These are phyloP conservation scores for Hyphopichia fennica DNA, from an alignment of 1,139 yeast species.

Conservation along the genomic window DNA sequence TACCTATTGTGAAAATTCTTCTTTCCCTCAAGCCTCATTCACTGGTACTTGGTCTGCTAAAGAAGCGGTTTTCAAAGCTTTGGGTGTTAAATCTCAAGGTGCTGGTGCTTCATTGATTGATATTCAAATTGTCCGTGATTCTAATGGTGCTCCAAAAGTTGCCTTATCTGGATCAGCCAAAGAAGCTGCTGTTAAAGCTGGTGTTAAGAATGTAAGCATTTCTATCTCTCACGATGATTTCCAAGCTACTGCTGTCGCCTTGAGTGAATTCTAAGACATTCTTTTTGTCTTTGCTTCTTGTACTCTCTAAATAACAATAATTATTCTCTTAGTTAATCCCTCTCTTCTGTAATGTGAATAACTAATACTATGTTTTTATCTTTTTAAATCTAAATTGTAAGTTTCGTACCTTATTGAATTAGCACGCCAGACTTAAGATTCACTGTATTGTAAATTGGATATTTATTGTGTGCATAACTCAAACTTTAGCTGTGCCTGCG, in stretches of 20 bases:
- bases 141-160: conserved; percentile 83
- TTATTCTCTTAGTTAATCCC: too few relatives aligned
- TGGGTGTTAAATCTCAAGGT: conserved; percentile 87
- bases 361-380: too few relatives aligned
- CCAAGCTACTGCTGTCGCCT: conserved; percentile 98
- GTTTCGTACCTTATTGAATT: too few relatives aligned
- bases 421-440: too few relatives aligned
- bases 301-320: too few relatives aligned
- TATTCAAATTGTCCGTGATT: conserved; percentile 78
- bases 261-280: conserved; percentile 61
- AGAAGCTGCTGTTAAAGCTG: conserved; percentile 66
- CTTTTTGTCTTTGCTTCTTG: too few relatives aligned
- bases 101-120: conserved; percentile 93
- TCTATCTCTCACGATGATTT: conserved; percentile 95
- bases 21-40: conserved; percentile 83
- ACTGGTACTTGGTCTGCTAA: conserved; percentile 99
- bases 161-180: conserved; percentile 73
- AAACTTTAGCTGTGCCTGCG: too few relatives aligned
- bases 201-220: conserved; percentile 72
- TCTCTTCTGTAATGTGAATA: too few relatives aligned
- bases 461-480: too few relatives aligned
- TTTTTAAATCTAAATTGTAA: too few relatives aligned
- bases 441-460: too few relatives aligned
- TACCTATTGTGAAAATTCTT: conserved; percentile 69
- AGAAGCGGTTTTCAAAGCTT: conserved; percentile 96